Base-by-base conservation (phyloP, 768 basidiomycete genomes). In the Xerocomus potaroensis region DNA sequence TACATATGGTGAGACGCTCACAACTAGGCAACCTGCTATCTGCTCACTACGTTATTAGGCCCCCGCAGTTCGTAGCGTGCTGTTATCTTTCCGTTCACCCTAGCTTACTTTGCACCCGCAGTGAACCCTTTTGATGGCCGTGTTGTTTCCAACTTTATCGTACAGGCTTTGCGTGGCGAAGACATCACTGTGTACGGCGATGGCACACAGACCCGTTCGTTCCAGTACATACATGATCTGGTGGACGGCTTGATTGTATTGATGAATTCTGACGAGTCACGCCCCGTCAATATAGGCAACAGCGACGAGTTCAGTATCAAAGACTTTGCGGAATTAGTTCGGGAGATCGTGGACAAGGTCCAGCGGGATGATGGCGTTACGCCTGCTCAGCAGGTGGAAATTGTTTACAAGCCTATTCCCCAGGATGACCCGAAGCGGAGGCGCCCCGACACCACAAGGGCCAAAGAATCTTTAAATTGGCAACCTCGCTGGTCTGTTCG, bases 81-180 rank as follows among this genome's bases (percentile, higher is more conserved):
- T 18, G 31, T 26, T 34, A 26, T 23, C 7, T 32, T 33, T n/a
- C n/a, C n/a, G 27, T 59, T 26, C 27, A 19, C 34, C 3, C 53
- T 47, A 60, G 60, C 56, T 59, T 64, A 41, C 63, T 59, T 47
- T 23, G 1, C 4, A 23, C 19, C 29, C 47, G 33, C 43, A 91
- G 87, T 96, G 94, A 96, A 96, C 72, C 91, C 94, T 7, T 80
- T 81, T 62, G 96, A 98, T 62, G 96, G 96, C 12, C 90, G 96
- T 48, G 94, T 99, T 55, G 96, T 99, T 22, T 95, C 92, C 62
- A 99, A 99, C 73, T 99, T 99, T 69, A 95, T 96, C 64, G 89
- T 98, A 42, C 94, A 97, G 60, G 96, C 96, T 14, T 81, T 99
- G 44, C 88, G 85, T 59, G 94, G 92, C 41, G 86, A 98, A 69